Evolutionary conservation across 495 filamentous ascomycete species (phyloP).

Genomic region (Terfezia claveryi): DNA sequence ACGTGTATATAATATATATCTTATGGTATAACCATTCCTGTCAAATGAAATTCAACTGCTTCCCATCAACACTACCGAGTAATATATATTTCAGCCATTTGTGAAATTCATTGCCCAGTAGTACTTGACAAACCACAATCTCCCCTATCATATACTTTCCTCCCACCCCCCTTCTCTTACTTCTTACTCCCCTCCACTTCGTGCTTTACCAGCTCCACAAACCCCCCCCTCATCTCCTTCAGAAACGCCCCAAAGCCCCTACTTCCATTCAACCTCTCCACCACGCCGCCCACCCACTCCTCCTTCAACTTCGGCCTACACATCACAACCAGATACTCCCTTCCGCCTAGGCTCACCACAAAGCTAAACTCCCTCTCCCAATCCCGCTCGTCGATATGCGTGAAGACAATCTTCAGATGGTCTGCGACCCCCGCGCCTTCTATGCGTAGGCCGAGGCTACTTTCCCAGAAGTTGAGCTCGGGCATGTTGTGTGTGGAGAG

Average conservation of each 20-base stretch:
- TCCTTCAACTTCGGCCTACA: background rate
- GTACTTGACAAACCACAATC: background rate
- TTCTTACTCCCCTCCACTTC: background rate
- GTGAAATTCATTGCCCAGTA: too few relatives aligned
- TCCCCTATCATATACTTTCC: background rate
- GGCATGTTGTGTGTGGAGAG: conserved; percentile 72
- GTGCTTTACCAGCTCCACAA: background rate
- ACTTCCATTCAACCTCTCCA: background rate
- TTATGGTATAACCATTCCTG: too few relatives aligned
- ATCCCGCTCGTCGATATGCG: conserved; percentile 64
- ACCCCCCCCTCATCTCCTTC: background rate
- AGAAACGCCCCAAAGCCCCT: background rate
- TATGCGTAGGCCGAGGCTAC: conserved; percentile 67
- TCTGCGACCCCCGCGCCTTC: conserved; percentile 73
- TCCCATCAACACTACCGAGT: too few relatives aligned
- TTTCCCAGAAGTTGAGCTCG: conserved; percentile 88
- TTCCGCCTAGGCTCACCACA: conserved; percentile 55
- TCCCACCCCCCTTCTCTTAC: background rate
- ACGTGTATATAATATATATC: too few relatives aligned
- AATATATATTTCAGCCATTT: too few relatives aligned
- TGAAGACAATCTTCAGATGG: conserved; percentile 75
- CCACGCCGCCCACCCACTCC: background rate
- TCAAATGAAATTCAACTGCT: too few relatives aligned
- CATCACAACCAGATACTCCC: conserved; percentile 37
- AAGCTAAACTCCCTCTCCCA: conserved; percentile 88